Base-by-base conservation (phyloP, 768 basidiomycete species). In the Auriscalpium vulgare region DNA sequence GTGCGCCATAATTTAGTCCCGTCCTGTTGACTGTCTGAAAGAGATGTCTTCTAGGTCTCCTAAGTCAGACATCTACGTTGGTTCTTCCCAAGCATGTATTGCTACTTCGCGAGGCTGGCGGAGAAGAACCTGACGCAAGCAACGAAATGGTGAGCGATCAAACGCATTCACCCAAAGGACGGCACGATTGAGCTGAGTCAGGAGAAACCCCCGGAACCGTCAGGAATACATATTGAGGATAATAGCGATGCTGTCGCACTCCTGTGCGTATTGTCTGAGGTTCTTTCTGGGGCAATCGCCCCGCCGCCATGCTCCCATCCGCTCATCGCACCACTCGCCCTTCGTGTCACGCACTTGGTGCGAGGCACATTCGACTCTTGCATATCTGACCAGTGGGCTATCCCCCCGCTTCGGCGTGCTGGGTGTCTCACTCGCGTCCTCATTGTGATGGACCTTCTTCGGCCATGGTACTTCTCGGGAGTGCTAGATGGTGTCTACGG, bases 261-360 rank as follows among this genome's bases (percentile, higher is more conserved):
- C 55, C 68, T 81, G 47, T 72, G 74, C 37, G 67, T 78, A 37
- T 63, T 81, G 21, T 63, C 79, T 17, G 74, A 80, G 38, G 65
- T 81, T 13, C 60, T 80, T 21, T 67, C 73, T 35, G 72, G 70
- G 50, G 65, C 75, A 2, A 56, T 84, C 47, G 69, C 67, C 44
- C 75, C 76, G 3, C 63, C 76, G 1, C 66, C 78, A 11, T 71
- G 73, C 45, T 75, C 72, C 11, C 74, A 76, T 37, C 78, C 77
- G 70, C 79, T 82, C 50, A 70, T 83, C 9, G 63, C 67, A 14
- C 81, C 85, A 61, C 61, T 82, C 45, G 61, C 73, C 47, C 77
- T 75, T 37, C 71, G 68, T 36, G 66, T 74, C 10, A 68, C 74
- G 13, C 74, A 75, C 37, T 65, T 75, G 14, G 62, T 74, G 34